These are phyloP conservation scores for Aspergillus sclerotiicarbonarius DNA, from an alignment of 495 filamentous ascomycete species.

Conservation along the genomic window DNA sequence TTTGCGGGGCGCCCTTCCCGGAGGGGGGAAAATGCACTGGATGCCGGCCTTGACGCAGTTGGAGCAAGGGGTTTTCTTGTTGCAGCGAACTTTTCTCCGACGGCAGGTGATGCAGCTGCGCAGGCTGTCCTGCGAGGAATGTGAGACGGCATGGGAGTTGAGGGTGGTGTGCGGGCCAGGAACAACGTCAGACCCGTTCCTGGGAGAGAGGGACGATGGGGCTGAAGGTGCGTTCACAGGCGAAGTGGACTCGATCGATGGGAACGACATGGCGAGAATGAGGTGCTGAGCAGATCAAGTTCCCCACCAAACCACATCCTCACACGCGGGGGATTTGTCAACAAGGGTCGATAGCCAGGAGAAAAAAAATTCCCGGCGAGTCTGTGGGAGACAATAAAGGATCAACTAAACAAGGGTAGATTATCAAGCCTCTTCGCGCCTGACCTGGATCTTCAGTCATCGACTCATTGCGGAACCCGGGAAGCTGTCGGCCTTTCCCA, in stretches of 20 bases:
- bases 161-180: slow-evolving; percentile 16
- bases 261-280: slow-evolving; percentile 32
- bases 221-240: slow-evolving; percentile 6
- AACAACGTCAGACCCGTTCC: slow-evolving; percentile 17
- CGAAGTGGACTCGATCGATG: slow-evolving; percentile 8
- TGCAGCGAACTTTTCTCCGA: slow-evolving; percentile 81
- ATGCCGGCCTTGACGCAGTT: slow-evolving; percentile 78
- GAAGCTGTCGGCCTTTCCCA: neutral
- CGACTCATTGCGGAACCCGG: slow-evolving; percentile 18
- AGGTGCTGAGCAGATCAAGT: neutral
- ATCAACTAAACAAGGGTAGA: slow-evolving; percentile 3
- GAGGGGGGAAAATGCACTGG: slow-evolving; percentile 81
- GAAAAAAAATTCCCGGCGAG: neutral
- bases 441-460: slow-evolving; percentile 15
- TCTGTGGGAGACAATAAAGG: slow-evolving; percentile 4
- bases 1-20: slow-evolving; percentile 74
- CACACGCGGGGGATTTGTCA: neutral
- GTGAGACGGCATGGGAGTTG: slow-evolving; percentile 7
- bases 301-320: slow-evolving; percentile 14
- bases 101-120: slow-evolving; percentile 84
- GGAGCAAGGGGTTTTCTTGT: slow-evolving; percentile 78
- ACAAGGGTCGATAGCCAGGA: neutral
- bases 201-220: slow-evolving; percentile 1
- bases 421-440: neutral
- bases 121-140: slow-evolving; percentile 46